phyloP scores from a whole-genome alignment of 1,284 basidiomycete genomes.

The Papiliotrema flavescens region DNA sequence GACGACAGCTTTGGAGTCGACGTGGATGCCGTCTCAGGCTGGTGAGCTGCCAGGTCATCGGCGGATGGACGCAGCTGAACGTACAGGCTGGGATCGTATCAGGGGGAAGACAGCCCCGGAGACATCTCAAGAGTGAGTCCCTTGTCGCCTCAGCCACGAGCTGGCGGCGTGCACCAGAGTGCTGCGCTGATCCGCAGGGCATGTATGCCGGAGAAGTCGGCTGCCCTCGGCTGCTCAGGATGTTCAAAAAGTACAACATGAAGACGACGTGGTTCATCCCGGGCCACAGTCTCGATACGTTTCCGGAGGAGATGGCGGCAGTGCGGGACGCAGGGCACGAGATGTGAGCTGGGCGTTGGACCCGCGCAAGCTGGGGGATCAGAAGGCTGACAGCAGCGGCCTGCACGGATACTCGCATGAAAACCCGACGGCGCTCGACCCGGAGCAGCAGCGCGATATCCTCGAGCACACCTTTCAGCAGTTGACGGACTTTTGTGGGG shows the following conservation, averaged over 20 bases:
- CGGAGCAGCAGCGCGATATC: slow-evolving; percentile 68
- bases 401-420: slow-evolving; percentile 74
- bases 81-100: slow-evolving; percentile 49
- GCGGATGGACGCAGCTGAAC: background rate
- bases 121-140: slow-evolving; percentile 47
- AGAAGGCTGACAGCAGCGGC: slow-evolving; percentile 43
- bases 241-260: slow-evolving; percentile 69
- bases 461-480: slow-evolving; percentile 64
- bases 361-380: background rate
- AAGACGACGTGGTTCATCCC: slow-evolving; percentile 70
- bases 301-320: slow-evolving; percentile 47
- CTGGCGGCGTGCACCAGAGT: background rate
- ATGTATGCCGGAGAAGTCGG: slow-evolving; percentile 65
- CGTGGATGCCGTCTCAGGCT: slow-evolving; percentile 64
- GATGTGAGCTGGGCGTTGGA: slow-evolving; percentile 28
- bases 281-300: slow-evolving; percentile 50
- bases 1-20: slow-evolving; percentile 55
- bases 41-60: slow-evolving; percentile 43
- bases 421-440: slow-evolving; percentile 62
- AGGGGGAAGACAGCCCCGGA: slow-evolving; percentile 46
- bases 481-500: slow-evolving; percentile 62
- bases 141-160: background rate
- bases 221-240: slow-evolving; percentile 61
- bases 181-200: slow-evolving; percentile 13
- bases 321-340: slow-evolving; percentile 52